Evolutionary conservation across 768 basidiomycete genomes (phyloP).

Genomic region (Candolleomyces eurysporus): DNA sequence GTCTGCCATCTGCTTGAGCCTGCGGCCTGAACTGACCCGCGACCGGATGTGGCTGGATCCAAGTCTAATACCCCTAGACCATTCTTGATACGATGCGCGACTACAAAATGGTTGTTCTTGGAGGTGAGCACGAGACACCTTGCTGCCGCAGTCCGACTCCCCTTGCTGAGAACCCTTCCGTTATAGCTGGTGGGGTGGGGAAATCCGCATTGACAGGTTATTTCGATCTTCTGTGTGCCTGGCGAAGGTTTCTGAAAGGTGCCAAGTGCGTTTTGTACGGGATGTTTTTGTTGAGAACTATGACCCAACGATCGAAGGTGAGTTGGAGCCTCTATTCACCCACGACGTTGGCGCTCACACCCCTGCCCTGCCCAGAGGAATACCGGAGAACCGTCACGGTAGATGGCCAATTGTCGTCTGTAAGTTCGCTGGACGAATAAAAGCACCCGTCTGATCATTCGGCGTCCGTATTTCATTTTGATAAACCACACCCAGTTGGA

Average conservation of each 20-base stretch:
- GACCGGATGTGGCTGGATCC: slow-evolving; percentile 3
- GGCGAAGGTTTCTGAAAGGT: neutral
- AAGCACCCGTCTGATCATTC: neutral
- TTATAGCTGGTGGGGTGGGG: slow-evolving; percentile 80
- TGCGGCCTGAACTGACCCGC: neutral
- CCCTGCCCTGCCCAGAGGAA: slow-evolving; percentile 48
- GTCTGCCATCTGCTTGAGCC: neutral
- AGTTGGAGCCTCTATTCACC: slow-evolving; percentile 13
- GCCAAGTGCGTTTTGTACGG: slow-evolving; percentile 64
- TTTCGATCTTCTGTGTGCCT: neutral
- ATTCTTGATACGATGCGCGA: slow-evolving; percentile 48
- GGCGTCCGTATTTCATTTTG: neutral
- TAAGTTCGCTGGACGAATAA: slow-evolving; percentile 30
- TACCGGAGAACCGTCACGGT: slow-evolving; percentile 66
- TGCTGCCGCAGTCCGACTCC: slow-evolving; percentile 9
- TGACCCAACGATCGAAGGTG: slow-evolving; percentile 85
- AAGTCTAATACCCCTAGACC: neutral
- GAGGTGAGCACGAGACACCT: slow-evolving; percentile 46
- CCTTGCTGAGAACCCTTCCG: neutral
- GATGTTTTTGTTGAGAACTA: slow-evolving; percentile 74
- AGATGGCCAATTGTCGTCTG: slow-evolving; percentile 61
- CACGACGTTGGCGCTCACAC: neutral
- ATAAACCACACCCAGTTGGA: slow-evolving; percentile 52
- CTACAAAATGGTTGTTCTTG: slow-evolving; percentile 78
- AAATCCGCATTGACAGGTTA: slow-evolving; percentile 78